A percentile compares a stretch with the other conserved stretches of the same genome.
phyloP scores from a whole-genome alignment of 352 stramenopile species.

The Pythium aristosporum region DNA sequence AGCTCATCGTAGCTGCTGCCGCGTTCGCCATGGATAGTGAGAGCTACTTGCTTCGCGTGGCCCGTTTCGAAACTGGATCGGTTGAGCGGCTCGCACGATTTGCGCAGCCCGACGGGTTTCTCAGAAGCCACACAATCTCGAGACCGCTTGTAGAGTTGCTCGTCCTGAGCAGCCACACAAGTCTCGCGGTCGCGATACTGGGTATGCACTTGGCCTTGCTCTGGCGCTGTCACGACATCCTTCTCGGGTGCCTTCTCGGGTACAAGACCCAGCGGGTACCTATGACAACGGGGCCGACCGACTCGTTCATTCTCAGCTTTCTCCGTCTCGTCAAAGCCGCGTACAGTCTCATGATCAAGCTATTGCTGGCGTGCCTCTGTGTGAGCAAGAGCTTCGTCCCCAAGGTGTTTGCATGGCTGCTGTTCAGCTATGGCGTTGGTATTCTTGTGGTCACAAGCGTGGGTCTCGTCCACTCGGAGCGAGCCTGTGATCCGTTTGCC shows the following conservation, averaged over 20 bases:
- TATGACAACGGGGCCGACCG: background rate
- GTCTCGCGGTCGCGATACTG: background rate
- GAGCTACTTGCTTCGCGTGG: slow-evolving; percentile 4
- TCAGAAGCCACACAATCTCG: background rate
- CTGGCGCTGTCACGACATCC: slow-evolving; percentile 19
- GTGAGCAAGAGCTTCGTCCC: slow-evolving; percentile 18
- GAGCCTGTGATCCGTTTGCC: slow-evolving; percentile 6
- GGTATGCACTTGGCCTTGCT: slow-evolving; percentile 16
- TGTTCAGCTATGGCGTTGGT: slow-evolving; percentile 16
- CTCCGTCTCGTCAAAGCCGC: slow-evolving; percentile 9
- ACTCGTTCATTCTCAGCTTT: slow-evolving; percentile 13
- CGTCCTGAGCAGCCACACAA: background rate
- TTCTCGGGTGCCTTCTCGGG: slow-evolving; percentile 16
- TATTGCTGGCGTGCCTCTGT: slow-evolving; percentile 13
- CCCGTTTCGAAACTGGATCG: slow-evolving; percentile 6
- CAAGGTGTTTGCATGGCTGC: slow-evolving; percentile 9
- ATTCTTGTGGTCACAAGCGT: slow-evolving; percentile 10
- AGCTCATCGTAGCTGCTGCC: background rate
- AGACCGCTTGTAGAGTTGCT: slow-evolving; percentile 7
- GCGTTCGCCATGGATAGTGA: slow-evolving; percentile 12
- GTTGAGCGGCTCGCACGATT: slow-evolving; percentile 21
- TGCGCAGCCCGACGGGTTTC: slow-evolving; percentile 8
- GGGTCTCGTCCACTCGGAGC: slow-evolving; percentile 2
- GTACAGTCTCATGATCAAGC: slow-evolving; percentile 14
- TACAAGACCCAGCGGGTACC: slow-evolving; percentile 19